Evolutionary conservation across 345 rosid species (phyloP).

Genomic region (Chamaenerion angustifolium): DNA sequence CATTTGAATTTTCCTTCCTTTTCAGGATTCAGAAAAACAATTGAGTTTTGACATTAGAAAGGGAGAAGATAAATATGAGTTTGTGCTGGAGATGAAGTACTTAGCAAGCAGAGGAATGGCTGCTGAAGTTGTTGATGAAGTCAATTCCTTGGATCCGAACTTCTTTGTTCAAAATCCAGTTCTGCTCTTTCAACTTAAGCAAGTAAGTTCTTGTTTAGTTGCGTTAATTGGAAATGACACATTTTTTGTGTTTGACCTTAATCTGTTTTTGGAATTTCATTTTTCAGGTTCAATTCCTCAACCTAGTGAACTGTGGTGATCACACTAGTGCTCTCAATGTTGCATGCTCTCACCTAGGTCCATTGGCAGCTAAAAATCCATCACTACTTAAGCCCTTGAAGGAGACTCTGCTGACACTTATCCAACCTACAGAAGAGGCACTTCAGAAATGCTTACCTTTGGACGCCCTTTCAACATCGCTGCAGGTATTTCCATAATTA

Average conservation of each 20-base stretch:
- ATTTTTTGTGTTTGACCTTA: background rate
- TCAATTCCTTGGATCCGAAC: conserved; percentile 61
- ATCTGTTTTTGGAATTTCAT: background rate
- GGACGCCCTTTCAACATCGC: conserved; percentile 60
- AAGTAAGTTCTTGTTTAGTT: conserved; percentile 26
- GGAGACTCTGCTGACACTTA: conserved; percentile 70
- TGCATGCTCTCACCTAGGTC: conserved; percentile 83
- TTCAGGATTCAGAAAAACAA: conserved; percentile 24
- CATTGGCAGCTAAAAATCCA: conserved; percentile 61
- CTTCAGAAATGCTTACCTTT: conserved; percentile 54
- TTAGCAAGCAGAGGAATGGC: conserved; percentile 77
- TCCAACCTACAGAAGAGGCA: conserved; percentile 46
- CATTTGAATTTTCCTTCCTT: conserved; percentile 7
- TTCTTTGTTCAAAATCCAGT: conserved; percentile 54
- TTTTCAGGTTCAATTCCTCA: conserved; percentile 74
- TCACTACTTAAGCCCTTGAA: conserved; percentile 64
- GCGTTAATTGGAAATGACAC: background rate
- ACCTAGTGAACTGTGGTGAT: conserved; percentile 62
- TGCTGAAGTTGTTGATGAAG: conserved; percentile 63
- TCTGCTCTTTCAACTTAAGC: conserved; percentile 80
- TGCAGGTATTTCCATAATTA: conserved; percentile 42
- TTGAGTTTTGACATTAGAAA: conserved; percentile 8
- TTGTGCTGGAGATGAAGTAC: conserved; percentile 68
- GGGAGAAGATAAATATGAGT: conserved; percentile 48
- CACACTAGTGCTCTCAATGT: conserved; percentile 63